Evolutionary conservation across 371 early-diverging fungal genomes (phyloP), one percentile per base, ranked within the genome.

Genomic region (Circinella minor): DNA sequence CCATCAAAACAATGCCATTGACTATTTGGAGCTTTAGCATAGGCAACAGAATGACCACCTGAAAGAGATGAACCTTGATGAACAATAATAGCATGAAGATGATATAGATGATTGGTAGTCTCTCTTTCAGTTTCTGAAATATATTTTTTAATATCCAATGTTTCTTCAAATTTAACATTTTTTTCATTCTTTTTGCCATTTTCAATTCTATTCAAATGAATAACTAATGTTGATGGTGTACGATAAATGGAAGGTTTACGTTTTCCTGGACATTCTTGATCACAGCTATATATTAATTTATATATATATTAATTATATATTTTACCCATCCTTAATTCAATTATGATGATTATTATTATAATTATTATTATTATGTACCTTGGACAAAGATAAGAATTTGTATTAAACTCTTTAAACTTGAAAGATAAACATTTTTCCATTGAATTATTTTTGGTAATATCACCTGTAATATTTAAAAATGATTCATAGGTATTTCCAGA

Each of bases 1-100:
- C 95, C 95, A 71, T 96, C 90, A 89, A 94, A 91, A 43, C 88
- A 88, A 70, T 93, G 92, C 94, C 93, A 94, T 11, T 87, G 76
- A n/a, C 94, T 94, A 65, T 91, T 89, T 1, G 94, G 82, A 9
- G 89, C 85, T 74, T 92, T 92, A 36, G 94, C 91, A 77, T 86
- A 96, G 38, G 91, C 85, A 69, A 87, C 91, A 80, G 93, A 95
- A 74, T 93, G 95, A 14, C 97, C 96, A 38, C 92, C 91, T 60
- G 90, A 85, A 48, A 86, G 81, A 0, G 91, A 84, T 27, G 86
- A 75, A 7, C 97, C 97, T 1, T 90, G 77, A 68, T 96, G 96
- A 2, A 93, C 92, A 65, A 95, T 84, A 9, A 94, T 90, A 0
- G 90, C 94, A 68, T 87, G 90, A 17, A 96, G 82, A 17, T 81